Evolutionary conservation across 2,329 filamentous ascomycete species (phyloP), one percentile per base, ranked within the genome.

Genomic region (Claviceps sp.): DNA sequence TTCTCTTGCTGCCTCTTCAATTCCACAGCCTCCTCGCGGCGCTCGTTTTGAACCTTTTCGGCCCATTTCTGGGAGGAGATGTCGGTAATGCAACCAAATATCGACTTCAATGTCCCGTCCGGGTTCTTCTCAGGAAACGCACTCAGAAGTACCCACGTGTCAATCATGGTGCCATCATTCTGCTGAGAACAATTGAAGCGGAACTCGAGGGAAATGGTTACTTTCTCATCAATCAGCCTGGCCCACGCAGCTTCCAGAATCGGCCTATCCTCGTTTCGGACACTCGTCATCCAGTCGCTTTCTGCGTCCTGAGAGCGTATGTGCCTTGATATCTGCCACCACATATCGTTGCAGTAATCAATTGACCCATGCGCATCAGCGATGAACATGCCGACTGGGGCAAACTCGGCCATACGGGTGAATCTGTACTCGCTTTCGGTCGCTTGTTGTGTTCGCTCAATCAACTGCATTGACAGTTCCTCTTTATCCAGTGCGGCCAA

Each of bases 31-130:
- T 93, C 87, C 60, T 90, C 80, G 61, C 87, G 84, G 53, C 87
- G 81, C 45, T 82, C 77, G 59, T 79, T 87, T 65, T 94, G 87
- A 38, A 89, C 81, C 47, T 84, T 82, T 65, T 94, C 88, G 1
- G 88, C 87, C 74, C 84, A 84, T 64, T 94, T 95, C 63, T 93
- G 87, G 51, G 85, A 80, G 17, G 85, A 89, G 57, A 95, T 94
- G 61, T 94, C 87, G 0, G 87, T 91, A 50, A 94, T 84, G 61
- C 82, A 86, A 50, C 85, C 86, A 59, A 90, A 89, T 2, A 89
- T 83, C 55, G 82, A 81, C 68, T 87, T 87, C 50, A 89, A 73
- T 30, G 72, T 70, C 3, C 84, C 85, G 30, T 78, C 70, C 1
- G 73, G 68, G 55, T 84, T 75, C 60, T 78, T 84, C 59, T 90